These are phyloP conservation scores for Purpureocillium lavendulum DNA, from an alignment of 2,329 filamentous ascomycete species.

Conservation along the genomic window DNA sequence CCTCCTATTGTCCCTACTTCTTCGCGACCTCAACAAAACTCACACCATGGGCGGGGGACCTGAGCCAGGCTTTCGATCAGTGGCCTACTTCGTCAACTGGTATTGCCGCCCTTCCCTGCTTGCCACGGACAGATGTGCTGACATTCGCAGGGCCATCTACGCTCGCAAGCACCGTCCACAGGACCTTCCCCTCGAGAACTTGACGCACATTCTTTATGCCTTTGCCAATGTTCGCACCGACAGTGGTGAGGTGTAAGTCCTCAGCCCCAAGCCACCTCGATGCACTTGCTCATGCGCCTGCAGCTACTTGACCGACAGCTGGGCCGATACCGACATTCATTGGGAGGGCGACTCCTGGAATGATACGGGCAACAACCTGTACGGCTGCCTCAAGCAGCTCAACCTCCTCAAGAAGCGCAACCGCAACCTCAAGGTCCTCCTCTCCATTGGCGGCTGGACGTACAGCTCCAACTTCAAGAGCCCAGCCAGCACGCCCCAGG, in stretches of 20 bases:
- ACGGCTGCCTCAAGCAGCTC: constrained; percentile 83
- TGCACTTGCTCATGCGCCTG: constrained; percentile 1
- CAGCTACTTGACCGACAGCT: constrained; percentile 48
- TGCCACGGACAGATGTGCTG: constrained; percentile 73
- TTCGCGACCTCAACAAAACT: too few species aligned
- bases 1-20: too few species aligned
- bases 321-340: constrained; percentile 67
- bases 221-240: constrained; percentile 82
- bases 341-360: constrained; percentile 63
- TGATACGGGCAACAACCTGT: constrained; percentile 69
- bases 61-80: constrained; percentile 18
- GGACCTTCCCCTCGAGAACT: constrained; percentile 68
- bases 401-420: constrained; percentile 75
- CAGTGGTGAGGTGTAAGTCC: constrained; percentile 65
- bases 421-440: constrained; percentile 74
- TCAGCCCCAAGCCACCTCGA: not conserved
- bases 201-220: constrained; percentile 84
- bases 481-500: constrained; percentile 62
- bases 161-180: constrained; percentile 78
- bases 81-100: constrained; percentile 71
- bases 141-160: constrained; percentile 69
- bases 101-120: too few species aligned
- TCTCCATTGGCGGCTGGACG: constrained; percentile 90
- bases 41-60: too few species aligned
- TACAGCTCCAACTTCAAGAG: constrained; percentile 77